Evolutionary conservation across 306 rosid genomes (phyloP).

Genomic region (Rosa multiflora): DNA sequence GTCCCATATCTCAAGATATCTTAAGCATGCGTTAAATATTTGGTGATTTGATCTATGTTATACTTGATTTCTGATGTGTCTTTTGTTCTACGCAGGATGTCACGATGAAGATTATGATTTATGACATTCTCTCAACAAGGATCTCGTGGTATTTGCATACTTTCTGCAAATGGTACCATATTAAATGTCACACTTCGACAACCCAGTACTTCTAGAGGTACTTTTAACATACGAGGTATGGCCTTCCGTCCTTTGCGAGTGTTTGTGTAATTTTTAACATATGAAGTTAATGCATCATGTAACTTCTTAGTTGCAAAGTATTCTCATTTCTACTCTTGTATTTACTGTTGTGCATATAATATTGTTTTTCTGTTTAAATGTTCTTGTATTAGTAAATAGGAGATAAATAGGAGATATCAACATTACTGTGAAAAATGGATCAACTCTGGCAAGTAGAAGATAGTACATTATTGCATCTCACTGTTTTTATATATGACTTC

Average conservation of each 20-base stretch:
- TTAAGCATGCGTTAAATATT: neutral
- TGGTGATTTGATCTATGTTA: neutral
- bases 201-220: constrained; percentile 93
- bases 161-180: constrained; percentile 86
- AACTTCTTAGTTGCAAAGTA: constrained; percentile 3
- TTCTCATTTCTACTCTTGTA: neutral
- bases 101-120: constrained; percentile 86
- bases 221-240: constrained; percentile 89
- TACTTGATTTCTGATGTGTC: neutral
- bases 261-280: neutral
- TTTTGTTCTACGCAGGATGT: constrained; percentile 55
- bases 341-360: neutral
- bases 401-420: neutral
- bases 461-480: neutral
- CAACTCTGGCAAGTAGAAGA: neutral
- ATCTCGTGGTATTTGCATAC: constrained; percentile 84
- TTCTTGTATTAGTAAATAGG: neutral
- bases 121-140: constrained; percentile 97
- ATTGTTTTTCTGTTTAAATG: neutral
- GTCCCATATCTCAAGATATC: neutral
- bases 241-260: constrained; percentile 6
- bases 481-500: neutral
- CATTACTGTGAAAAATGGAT: neutral
- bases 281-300: constrained; percentile 11
- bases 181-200: constrained; percentile 95